Evolutionary conservation across 2,329 filamentous ascomycete species (phyloP).

Genomic region (Diplodia scrobiculata): DNA sequence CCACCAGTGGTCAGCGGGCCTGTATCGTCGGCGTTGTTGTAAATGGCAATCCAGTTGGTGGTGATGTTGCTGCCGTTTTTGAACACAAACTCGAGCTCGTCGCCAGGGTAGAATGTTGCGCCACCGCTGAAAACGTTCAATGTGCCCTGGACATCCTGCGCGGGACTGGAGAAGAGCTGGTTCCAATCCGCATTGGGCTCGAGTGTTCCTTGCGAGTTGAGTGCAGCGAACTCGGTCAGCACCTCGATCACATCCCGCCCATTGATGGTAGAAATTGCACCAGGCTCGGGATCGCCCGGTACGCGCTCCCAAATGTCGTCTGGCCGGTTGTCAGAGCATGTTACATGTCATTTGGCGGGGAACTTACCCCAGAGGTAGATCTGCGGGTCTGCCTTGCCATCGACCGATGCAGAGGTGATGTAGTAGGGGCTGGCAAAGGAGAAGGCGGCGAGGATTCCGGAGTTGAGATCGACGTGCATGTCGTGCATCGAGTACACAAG

Average conservation of each 20-base stretch:
- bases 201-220: slow-evolving; percentile 43
- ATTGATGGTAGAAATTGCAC: slow-evolving; percentile 34
- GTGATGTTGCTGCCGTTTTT: slow-evolving; percentile 33
- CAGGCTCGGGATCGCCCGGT: slow-evolving; percentile 21
- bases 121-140: slow-evolving; percentile 36
- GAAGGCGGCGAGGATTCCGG: slow-evolving; percentile 38
- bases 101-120: slow-evolving; percentile 34
- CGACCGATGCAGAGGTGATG: slow-evolving; percentile 36
- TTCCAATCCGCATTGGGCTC: slow-evolving; percentile 51
- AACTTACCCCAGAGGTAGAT: slow-evolving; percentile 40
- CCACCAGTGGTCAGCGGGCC: slow-evolving; percentile 45
- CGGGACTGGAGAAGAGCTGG: slow-evolving; percentile 35
- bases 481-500: slow-evolving; percentile 41
- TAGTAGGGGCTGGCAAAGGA: slow-evolving; percentile 36
- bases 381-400: slow-evolving; percentile 38
- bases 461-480: slow-evolving; percentile 37
- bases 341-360: background rate
- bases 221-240: slow-evolving; percentile 33
- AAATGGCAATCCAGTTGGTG: slow-evolving; percentile 35
- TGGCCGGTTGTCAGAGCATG: background rate
- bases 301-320: background rate
- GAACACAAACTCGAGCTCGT: slow-evolving; percentile 39
- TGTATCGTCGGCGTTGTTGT: slow-evolving; percentile 32
- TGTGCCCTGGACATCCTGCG: slow-evolving; percentile 35
- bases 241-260: slow-evolving; percentile 36